phyloP scores from a whole-genome alignment of 2,329 filamentous ascomycete genomes.

The Pseudogymnoascus destructans region DNA sequence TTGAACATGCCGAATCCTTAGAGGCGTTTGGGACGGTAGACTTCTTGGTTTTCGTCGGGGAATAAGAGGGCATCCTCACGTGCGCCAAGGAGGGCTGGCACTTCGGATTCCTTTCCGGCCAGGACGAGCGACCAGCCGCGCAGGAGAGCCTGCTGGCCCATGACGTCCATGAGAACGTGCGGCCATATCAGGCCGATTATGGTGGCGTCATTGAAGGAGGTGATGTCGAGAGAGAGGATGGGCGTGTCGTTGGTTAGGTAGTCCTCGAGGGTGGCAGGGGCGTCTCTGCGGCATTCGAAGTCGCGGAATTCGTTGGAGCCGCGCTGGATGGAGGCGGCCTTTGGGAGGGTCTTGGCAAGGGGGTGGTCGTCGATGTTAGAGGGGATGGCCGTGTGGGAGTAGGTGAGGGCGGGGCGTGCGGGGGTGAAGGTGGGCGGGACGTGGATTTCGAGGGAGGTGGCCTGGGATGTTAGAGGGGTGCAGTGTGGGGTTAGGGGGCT shows the following conservation, averaged over 20 bases:
- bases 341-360: conserved; percentile 29
- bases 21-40: conserved; percentile 21
- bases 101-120: conserved; percentile 30
- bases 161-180: conserved; percentile 36
- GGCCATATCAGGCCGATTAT: conserved; percentile 34
- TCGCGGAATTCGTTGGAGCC: conserved; percentile 21
- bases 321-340: conserved; percentile 23
- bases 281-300: conserved; percentile 19
- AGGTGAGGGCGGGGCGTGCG: conserved; percentile 31
- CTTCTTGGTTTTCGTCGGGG: conserved; percentile 20
- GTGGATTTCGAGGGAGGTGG: conserved; percentile 30
- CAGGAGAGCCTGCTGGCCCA: conserved; percentile 32
- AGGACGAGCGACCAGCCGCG: conserved; percentile 35
- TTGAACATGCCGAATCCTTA: conserved; percentile 21
- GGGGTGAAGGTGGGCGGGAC: conserved; percentile 28
- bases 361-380: conserved; percentile 31
- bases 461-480: conserved; percentile 14
- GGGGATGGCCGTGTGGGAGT: conserved; percentile 28
- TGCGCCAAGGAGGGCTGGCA: conserved; percentile 27
- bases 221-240: conserved; percentile 35
- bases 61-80: conserved; percentile 28
- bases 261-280: conserved; percentile 28
- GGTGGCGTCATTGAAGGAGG: conserved; percentile 37
- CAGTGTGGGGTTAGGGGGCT: background rate
- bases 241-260: conserved; percentile 32